Evolutionary conservation across 139 green algal species (phyloP).

Genomic region (Ettlia oleoabundans): DNA sequence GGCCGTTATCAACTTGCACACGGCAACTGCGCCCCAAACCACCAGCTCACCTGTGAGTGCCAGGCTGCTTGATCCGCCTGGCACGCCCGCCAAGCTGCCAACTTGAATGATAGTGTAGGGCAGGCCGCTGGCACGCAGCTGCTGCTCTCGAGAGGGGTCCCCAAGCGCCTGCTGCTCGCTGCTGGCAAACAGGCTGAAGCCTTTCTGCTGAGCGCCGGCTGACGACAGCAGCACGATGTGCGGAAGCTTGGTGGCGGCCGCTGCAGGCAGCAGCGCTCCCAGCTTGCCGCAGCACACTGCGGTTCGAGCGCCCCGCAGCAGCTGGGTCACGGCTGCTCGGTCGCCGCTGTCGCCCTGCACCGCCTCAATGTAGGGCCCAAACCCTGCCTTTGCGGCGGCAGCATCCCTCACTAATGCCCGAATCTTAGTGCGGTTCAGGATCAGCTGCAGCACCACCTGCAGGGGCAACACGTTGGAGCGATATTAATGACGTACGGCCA

Average conservation of each 20-base stretch:
- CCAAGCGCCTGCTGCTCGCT: constrained; percentile 28
- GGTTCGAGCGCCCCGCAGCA: constrained; percentile 28
- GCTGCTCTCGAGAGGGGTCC: constrained; percentile 22
- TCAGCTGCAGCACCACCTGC: constrained; percentile 52
- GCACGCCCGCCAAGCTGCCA: constrained; percentile 4
- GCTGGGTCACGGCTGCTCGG: not conserved
- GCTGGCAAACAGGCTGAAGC: constrained; percentile 10
- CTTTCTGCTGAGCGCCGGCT: not conserved
- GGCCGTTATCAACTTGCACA: too few relatives aligned
- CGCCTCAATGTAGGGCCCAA: constrained; percentile 47
- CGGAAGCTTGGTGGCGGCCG: constrained; percentile 9
- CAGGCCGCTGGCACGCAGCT: constrained; percentile 28
- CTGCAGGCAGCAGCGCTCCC: constrained; percentile 15
- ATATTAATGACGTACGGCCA: too few relatives aligned
- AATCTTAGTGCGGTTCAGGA: constrained; percentile 36
- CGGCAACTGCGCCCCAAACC: too few relatives aligned
- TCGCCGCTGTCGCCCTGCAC: constrained; percentile 24
- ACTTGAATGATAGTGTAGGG: constrained; percentile 37
- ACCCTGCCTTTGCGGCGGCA: constrained; percentile 12
- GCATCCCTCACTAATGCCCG: constrained; percentile 30
- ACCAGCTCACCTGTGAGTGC: not conserved
- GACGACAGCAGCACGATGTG: constrained; percentile 43
- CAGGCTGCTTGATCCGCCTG: constrained; percentile 7
- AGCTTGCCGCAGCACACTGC: constrained; percentile 36
- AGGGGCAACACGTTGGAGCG: too few relatives aligned